Percentiles rank a stretch among this genome's conserved stretches.
Evolutionary conservation across 2,329 filamentous ascomycete species (phyloP).

Genomic region (Xylariaceae sp.): DNA sequence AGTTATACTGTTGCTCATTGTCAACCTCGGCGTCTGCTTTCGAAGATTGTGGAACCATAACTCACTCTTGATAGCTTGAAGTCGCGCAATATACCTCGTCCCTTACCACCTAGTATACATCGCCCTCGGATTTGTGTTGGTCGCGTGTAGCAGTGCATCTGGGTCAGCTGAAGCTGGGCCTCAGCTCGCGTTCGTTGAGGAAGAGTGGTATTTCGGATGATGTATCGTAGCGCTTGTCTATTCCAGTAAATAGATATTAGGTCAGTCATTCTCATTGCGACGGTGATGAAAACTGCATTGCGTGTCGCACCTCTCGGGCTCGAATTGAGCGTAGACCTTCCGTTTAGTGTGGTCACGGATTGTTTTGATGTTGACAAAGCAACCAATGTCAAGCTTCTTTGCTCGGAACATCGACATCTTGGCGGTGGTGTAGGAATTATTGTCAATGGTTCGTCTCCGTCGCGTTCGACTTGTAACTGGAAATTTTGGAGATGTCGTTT

Average conservation of each 20-base stretch:
- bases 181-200: constrained; percentile 82
- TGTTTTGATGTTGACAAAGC: constrained; percentile 83
- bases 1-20: constrained; percentile 74
- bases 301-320: constrained; percentile 77
- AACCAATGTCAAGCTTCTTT: constrained; percentile 87
- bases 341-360: constrained; percentile 97
- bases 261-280: constrained; percentile 1
- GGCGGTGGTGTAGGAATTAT: constrained; percentile 32
- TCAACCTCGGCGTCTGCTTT: constrained; percentile 33
- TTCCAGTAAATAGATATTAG: constrained; percentile 12
- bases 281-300: background rate
- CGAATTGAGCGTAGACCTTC: constrained; percentile 84
- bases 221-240: constrained; percentile 91
- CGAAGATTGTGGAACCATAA: too few relatives aligned
- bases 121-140: constrained; percentile 93
- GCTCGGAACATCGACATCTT: constrained; percentile 85
- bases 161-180: constrained; percentile 88
- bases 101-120: constrained; percentile 90
- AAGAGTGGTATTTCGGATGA: constrained; percentile 90
- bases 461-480: constrained; percentile 7
- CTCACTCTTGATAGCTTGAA: constrained; percentile 91
- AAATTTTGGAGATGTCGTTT: constrained; percentile 32
- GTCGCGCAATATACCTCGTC: constrained; percentile 86
- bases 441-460: constrained; percentile 11
- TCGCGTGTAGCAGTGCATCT: constrained; percentile 96